Evolutionary conservation across 1,284 basidiomycete species (phyloP).

Genomic region (Coniferiporia weirii): DNA sequence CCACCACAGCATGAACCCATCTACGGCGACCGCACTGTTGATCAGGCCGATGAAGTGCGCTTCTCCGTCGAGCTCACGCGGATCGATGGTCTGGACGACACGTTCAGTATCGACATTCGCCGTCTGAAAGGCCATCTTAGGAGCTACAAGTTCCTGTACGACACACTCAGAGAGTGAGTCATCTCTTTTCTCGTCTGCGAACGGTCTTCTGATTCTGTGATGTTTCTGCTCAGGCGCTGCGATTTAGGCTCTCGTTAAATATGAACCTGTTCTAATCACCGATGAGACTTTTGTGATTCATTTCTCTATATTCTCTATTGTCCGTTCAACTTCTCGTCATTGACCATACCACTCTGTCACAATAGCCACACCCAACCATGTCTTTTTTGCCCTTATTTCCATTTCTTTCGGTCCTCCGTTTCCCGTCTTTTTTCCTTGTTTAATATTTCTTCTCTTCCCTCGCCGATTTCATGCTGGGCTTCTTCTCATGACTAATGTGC

Average conservation of each 20-base stretch:
- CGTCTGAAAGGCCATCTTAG: conserved; percentile 87
- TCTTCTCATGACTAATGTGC: conserved; percentile 4
- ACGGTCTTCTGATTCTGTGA: too few relatives aligned
- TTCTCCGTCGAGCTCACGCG: conserved; percentile 90
- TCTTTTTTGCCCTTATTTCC: neutral
- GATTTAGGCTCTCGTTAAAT: conserved; percentile 37
- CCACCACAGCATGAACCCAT: conserved; percentile 43
- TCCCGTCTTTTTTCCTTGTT: neutral
- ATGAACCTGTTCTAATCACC: neutral
- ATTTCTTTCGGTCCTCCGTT: neutral
- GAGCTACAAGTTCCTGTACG: conserved; percentile 93
- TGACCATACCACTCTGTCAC: neutral
- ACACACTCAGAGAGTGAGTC: conserved; percentile 81
- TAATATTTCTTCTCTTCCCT: neutral
- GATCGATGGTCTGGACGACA: conserved; percentile 81
- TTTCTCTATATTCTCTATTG: neutral
- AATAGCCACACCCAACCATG: neutral
- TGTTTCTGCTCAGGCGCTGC: conserved; percentile 32
- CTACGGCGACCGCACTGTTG: conserved; percentile 74
- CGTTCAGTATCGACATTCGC: conserved; percentile 86
- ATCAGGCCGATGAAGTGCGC: conserved; percentile 88
- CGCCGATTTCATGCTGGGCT: neutral
- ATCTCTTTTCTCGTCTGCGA: conserved; percentile 6
- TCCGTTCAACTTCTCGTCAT: neutral
- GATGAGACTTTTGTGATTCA: neutral